Base-by-base conservation (phyloP, 345 rosid species). In the Brassica incana region DNA sequence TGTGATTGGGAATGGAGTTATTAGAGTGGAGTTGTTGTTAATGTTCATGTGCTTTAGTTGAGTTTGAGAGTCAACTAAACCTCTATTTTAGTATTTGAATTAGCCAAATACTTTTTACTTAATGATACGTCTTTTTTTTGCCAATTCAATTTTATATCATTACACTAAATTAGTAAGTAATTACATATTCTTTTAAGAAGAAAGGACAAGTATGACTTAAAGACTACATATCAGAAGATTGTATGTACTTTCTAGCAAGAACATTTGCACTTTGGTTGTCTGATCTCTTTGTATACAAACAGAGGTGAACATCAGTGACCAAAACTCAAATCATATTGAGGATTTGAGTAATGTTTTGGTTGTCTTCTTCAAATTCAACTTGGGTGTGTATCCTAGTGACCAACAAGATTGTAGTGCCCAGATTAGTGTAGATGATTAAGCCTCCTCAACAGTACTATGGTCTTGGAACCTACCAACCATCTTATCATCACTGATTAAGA, bases 1-100 rank as follows among this genome's bases (percentile, higher is more conserved):
- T 79, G 77, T 78, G 80, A 71, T 40, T 56, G 78, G 73, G 73
- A 72, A 71, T 68, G 75, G 50, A 63, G 67, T 63, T 6, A 63
- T 63, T 63, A 36, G 10, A 61, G 79, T 69, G 73, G 52, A 60
- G 81, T 29, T 4, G 72, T 66, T 43, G 30, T 45, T 62, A 45
- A 11, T 65, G 61, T 36, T 78, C 11, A 40, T 25, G 18, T 64
- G 72, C 62, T 69, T 69, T 80, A 14, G 72, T 69, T 79, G 65
- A 63, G 72, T 12, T 63, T 11, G 25, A 43, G 76, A 14, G 59
- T 30, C 38, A 80, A 64, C 83, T 70, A 18, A 38, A 54, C 79
- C 79, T 64, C 8, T 54, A 36, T 20, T 8, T 5, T 61, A 1
- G 48, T 73, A 20, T 11, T 73, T 78, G 29, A 45, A 33, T 15